Percentiles rank a stretch among this genome's conserved stretches.
Evolutionary conservation across 768 basidiomycete genomes (phyloP).

Genomic region (Lepiota brunneoincarnata): DNA sequence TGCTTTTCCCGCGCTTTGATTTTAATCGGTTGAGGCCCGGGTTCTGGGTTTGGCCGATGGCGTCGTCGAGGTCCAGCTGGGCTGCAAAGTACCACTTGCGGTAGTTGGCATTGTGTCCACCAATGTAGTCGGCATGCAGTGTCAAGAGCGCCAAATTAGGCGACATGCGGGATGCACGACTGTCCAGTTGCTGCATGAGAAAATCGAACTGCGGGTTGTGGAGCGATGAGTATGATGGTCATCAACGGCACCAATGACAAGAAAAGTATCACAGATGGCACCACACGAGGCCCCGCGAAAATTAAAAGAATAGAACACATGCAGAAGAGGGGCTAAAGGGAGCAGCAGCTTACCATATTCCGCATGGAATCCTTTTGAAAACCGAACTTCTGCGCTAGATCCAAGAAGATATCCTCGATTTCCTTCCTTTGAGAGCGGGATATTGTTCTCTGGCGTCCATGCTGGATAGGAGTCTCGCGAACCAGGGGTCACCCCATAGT

Average conservation of each 20-base stretch:
- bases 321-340: not conserved
- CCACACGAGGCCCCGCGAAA: not conserved
- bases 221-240: slow-evolving; percentile 16
- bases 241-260: slow-evolving; percentile 4
- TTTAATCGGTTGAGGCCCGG: slow-evolving; percentile 85
- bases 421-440: slow-evolving; percentile 99
- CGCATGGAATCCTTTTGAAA: slow-evolving; percentile 95
- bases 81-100: slow-evolving; percentile 99
- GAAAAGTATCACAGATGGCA: slow-evolving; percentile 5
- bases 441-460: slow-evolving; percentile 88
- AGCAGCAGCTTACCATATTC: slow-evolving; percentile 68
- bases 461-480: slow-evolving; percentile 88
- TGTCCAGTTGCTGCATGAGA: slow-evolving; percentile 96
- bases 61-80: slow-evolving; percentile 97
- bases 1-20: slow-evolving; percentile 51
- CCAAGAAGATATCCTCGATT: slow-evolving; percentile 97
- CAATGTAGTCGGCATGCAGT: slow-evolving; percentile 97
- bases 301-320: not conserved
- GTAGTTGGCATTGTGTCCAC: slow-evolving; percentile 97
- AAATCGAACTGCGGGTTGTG: slow-evolving; percentile 77
- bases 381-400: slow-evolving; percentile 97
- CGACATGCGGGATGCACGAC: slow-evolving; percentile 94
- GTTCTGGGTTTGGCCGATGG: slow-evolving; percentile 89
- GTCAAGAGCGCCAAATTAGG: slow-evolving; percentile 94
- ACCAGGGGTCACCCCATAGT: slow-evolving; percentile 53